Evolutionary conservation across 2,329 filamentous ascomycete species (phyloP), one percentile per base, ranked within the genome.

Genomic region (Ceratocystis smalleyi): DNA sequence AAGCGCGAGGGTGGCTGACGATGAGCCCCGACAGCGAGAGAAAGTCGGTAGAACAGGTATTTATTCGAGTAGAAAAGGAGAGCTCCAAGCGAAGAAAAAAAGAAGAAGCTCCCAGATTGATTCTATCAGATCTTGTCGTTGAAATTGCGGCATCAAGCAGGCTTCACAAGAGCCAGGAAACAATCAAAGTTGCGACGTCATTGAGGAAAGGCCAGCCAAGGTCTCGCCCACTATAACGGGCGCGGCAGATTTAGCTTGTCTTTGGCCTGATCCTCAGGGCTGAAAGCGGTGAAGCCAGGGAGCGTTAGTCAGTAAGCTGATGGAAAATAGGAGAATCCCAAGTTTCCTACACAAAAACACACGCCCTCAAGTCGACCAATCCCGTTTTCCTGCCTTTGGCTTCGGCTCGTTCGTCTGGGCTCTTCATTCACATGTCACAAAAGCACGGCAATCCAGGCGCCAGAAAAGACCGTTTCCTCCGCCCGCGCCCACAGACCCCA

Each of bases 201-300:
- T 57, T 57, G 54, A 27, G 22, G 24, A 51, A 51, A 51, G 15
- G 19, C 47, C 8, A 24, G 27, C 27, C 30, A 30, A n/a, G 22
- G 47, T 24, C 22, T n/a, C 47, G 22, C 47, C n/a, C 12, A 57
- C 30, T 57, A 51, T 27, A 24, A 47, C 12, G 10, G 54, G 35
- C 27, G 54, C 54, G 54, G 54, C 54, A 57, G 27, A 57, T 57
- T 57, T 35, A n/a, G 22, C 22, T 15, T n/a, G 8, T 55, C 15
- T 17, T 35, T 35, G 27, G 54, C 54, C 54, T 57, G 27, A 57
- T 57, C 54, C 54, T 35, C 54, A 57, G 27, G 54, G 54, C 54
- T 57, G 54, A 57, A 57, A 57, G 54, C 54, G 54, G 54, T 57
- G 54, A 57, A 57, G 47, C 47, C 12, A 24, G 15, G 24, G 35